Evolutionary conservation across 306 rosid genomes (phyloP).

Genomic region (Astragalus glycyphyllos): DNA sequence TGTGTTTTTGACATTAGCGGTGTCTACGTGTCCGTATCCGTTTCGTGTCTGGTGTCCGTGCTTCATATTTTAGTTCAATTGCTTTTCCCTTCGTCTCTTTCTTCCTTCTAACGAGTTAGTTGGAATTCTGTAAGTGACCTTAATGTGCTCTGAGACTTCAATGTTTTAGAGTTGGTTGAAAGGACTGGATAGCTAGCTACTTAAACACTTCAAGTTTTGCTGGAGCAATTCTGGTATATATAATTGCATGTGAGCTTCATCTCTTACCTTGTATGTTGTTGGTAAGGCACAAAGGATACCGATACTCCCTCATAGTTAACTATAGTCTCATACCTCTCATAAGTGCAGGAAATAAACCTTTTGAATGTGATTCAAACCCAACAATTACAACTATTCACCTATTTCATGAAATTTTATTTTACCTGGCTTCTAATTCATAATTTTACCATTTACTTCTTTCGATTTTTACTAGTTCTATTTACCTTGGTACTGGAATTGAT

Average conservation of each 20-base stretch:
- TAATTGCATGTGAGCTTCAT: slow-evolving; percentile 18
- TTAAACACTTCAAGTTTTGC: not conserved
- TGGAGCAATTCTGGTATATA: slow-evolving; percentile 2
- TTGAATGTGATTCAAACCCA: slow-evolving; percentile 19
- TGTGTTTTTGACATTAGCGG: too few relatives aligned
- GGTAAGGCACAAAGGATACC: not conserved
- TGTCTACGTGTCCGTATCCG: too few relatives aligned
- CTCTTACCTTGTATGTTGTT: not conserved
- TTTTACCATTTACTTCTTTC: slow-evolving; percentile 2
- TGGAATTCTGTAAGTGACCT: too few relatives aligned
- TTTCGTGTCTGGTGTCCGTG: too few relatives aligned
- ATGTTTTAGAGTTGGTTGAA: not conserved
- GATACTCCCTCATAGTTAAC: not conserved
- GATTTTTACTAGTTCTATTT: not conserved
- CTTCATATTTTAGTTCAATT: too few relatives aligned
- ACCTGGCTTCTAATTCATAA: slow-evolving; percentile 18
- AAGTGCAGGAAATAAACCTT: slow-evolving; percentile 3
- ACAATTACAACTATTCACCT: too few relatives aligned
- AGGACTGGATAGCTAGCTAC: not conserved
- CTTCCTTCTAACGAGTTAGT: too few relatives aligned
- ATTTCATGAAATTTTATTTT: not conserved
- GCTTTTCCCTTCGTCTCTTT: too few relatives aligned
- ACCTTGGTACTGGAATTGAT: slow-evolving; percentile 24
- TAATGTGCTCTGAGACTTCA: too few relatives aligned
- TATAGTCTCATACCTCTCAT: slow-evolving; percentile 1